Base-by-base conservation (phyloP, 2,329 filamentous ascomycete species). In the Aspergillus sp. region DNA sequence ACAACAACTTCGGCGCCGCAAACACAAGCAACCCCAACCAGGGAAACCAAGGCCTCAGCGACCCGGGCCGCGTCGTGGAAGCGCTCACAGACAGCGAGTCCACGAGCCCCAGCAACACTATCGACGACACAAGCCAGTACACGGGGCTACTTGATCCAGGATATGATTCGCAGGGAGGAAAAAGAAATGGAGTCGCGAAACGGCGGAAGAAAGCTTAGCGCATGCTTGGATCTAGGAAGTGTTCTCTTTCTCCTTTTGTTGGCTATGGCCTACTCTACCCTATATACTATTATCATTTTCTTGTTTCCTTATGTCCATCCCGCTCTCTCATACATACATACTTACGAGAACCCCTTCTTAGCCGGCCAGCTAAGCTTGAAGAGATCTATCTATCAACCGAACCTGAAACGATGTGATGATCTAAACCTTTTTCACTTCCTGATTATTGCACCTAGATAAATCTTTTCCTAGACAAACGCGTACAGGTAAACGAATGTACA, bases 71-170 rank as follows among this genome's bases (percentile, higher is more conserved):
- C 5, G 74, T 79, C 17, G 72, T 80, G 28, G 79, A 81, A 64
- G 76, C 78, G 15, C 69, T 81, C 63, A 78, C 79, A 9, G 79
- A 80, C 64, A 81, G 79, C 59, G 79, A 80, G 64, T 65, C 73
- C 11, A 77, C 79, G 1, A 81, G 79, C 59, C 80, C 79, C 9
- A 70, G 74, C 19, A 73, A 72, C 28, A 72, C 72, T 4, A 65
- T 71, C 13, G 77, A 76, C 47, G 75, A 77, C 22, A 70, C 62
- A 34, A 19, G 63, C 8, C 66, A 67, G 22, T 67, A 68, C 48
- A 59, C 55, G 3, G 47, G 25, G n/a, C 3, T 43, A 30, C 49
- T 59, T 15, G 60, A 63, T 22, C 48, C 57, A 22, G 58, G 59
- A 41, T 57, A 60, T 59, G 67, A 68, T 59, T 55, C 55, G 50